Base-by-base conservation (phyloP, 2,329 filamentous ascomycete genomes). In the Bisporella sp. region DNA sequence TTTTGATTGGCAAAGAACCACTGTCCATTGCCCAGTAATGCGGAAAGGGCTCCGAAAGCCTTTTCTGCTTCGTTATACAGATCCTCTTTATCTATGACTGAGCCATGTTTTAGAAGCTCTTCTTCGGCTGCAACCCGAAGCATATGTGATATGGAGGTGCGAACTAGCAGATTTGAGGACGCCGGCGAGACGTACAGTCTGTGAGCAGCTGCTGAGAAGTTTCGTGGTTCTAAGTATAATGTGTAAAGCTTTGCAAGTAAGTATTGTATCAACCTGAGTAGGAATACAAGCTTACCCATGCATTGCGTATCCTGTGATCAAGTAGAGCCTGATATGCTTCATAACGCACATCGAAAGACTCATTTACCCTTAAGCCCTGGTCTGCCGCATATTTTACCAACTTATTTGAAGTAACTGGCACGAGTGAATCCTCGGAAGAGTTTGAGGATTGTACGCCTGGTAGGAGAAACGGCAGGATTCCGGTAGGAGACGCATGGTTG, bases 401-500 rank as follows among this genome's bases (percentile, higher is more conserved):
- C 60, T 84, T 87, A 57, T 72, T 78, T 3, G 84, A 80, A 0
- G 81, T 69, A 4, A 91, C 69, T 2, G 79, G 76, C 31, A 67
- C 56, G 46, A 51, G 31, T 33, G 58, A 52, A 52, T 70, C 67
- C 32, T 72, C 60, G 11, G 60, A 57, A 13, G 67, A 54, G 45
- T 56, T 57, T 11, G 59, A 56, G 35, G 55, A 44, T 29, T 59
- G 51, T 30, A 58, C 52, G 30, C 69, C 56, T 7, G 87, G 85
- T 6, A 92, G 76, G 41, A 99, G 77, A 69, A 95, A 97, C 0
- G 93, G 93, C 11, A 97, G 77, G n/a, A 84, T 77, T 51, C 92
- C 91, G 28, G 84, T 85, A 0, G 92, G 92, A 2, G 91, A 96
- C 47, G 92, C 90, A 72, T 97, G 93, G 68, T 97, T 97, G 60